These are phyloP conservation scores for Fraxinus latifolia DNA, from an alignment of 305 asterid genomes.

Conservation along the genomic window DNA sequence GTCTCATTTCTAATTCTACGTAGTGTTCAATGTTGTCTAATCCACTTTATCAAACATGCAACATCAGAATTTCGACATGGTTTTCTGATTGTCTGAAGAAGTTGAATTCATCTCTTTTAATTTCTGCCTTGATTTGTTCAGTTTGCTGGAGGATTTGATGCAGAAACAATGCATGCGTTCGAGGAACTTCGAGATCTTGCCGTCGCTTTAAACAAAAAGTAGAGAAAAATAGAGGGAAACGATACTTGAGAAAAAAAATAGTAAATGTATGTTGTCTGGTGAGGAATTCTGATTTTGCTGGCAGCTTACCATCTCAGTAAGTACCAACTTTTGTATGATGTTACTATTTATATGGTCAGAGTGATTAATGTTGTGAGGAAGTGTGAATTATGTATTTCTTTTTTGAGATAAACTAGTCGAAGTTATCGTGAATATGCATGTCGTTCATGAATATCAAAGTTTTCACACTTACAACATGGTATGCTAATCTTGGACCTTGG, in stretches of 20 bases:
- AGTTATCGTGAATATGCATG: not conserved
- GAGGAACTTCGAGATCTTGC: slow-evolving; percentile 92
- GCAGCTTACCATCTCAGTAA: slow-evolving; percentile 68
- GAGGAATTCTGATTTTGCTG: slow-evolving; percentile 20
- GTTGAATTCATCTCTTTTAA: not conserved
- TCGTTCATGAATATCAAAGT: not conserved
- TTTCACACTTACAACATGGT: not conserved
- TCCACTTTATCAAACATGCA: not conserved
- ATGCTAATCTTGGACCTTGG: not conserved
- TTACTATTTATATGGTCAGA: not conserved
- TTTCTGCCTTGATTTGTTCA: slow-evolving; percentile 29
- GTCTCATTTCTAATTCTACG: not conserved
- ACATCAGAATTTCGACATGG: not conserved
- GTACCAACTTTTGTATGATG: slow-evolving; percentile 22
- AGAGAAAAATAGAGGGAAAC: slow-evolving; percentile 5
- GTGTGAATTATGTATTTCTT: not conserved
- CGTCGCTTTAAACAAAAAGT: slow-evolving; percentile 60
- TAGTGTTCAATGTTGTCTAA: not conserved
- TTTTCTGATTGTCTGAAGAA: not conserved
- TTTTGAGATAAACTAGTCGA: not conserved
- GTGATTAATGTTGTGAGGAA: not conserved
- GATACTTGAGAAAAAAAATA: not conserved
- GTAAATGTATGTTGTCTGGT: not conserved
- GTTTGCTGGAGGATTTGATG: slow-evolving; percentile 98
- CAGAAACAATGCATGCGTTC: slow-evolving; percentile 92